phyloP scores from a whole-genome alignment of 1,139 yeast genomes.

The Diutina catenulata region DNA sequence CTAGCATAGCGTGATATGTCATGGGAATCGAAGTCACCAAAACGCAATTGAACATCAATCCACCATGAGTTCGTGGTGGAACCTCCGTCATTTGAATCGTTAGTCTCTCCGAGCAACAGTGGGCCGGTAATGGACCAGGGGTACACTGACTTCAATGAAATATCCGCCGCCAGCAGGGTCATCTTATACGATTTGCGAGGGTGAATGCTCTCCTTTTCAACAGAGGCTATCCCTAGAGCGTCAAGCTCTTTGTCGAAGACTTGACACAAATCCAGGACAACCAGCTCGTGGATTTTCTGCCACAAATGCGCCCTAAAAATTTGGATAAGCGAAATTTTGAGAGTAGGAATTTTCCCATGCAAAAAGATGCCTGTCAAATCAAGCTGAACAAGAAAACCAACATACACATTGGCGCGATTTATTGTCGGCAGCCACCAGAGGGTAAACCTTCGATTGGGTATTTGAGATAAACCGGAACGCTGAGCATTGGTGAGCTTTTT shows the following conservation, averaged over 20 bases:
- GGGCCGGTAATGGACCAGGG: slow-evolving; percentile 85
- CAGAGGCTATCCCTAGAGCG: slow-evolving; percentile 71
- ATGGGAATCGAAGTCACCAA: slow-evolving; percentile 97
- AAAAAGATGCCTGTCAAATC: slow-evolving; percentile 94
- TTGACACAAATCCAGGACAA: slow-evolving; percentile 88
- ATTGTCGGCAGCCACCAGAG: slow-evolving; percentile 99
- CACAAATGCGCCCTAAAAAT: slow-evolving; percentile 96
- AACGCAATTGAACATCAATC: slow-evolving; percentile 91
- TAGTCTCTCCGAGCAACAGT: slow-evolving; percentile 55
- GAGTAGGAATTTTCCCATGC: slow-evolving; percentile 96
- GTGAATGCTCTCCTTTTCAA: slow-evolving; percentile 86
- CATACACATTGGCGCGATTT: slow-evolving; percentile 94
- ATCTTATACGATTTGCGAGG: slow-evolving; percentile 95
- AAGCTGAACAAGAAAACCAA: slow-evolving; percentile 91
- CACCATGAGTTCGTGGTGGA: slow-evolving; percentile 63
- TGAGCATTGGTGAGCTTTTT: slow-evolving; percentile 96
- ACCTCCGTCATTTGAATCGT: slow-evolving; percentile 37
- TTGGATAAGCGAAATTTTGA: slow-evolving; percentile 90
- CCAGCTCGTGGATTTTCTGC: slow-evolving; percentile 97
- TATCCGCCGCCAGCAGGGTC: slow-evolving; percentile 93
- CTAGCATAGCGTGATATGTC: slow-evolving; percentile 91
- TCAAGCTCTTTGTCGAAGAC: slow-evolving; percentile 84
- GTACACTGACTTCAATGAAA: slow-evolving; percentile 62
- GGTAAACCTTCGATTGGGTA: slow-evolving; percentile 94
- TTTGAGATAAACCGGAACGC: slow-evolving; percentile 92